A percentile compares a stretch with the other conserved stretches of the same genome.
phyloP scores from a whole-genome alignment of 768 basidiomycete species.

The Amanita phalloides region DNA sequence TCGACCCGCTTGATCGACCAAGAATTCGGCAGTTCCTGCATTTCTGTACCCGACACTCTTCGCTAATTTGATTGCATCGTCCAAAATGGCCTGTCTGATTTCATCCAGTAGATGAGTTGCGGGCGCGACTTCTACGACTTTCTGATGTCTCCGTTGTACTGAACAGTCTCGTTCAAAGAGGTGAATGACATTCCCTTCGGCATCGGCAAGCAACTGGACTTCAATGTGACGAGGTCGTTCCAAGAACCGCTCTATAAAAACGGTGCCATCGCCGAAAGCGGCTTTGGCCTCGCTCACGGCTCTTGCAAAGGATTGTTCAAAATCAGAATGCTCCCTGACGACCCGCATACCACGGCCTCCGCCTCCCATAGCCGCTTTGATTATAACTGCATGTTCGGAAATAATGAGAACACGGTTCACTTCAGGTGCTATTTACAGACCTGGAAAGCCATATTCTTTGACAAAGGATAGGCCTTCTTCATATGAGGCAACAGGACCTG shows the following conservation, averaged over 20 bases:
- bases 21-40: constrained; percentile 96
- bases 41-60: constrained; percentile 92
- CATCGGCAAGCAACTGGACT: constrained; percentile 91
- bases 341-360: constrained; percentile 99
- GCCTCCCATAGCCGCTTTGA: constrained; percentile 99
- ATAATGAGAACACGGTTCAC: neutral
- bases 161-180: constrained; percentile 99
- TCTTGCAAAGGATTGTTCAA: constrained; percentile 81
- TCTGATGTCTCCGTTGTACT: constrained; percentile 95
- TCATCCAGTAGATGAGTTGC: constrained; percentile 91
- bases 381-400: constrained; percentile 58
- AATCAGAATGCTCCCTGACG: constrained; percentile 87
- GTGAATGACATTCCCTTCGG: constrained; percentile 88
- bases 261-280: constrained; percentile 97
- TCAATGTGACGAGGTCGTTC: constrained; percentile 97
- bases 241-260: constrained; percentile 97
- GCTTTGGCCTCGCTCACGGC: constrained; percentile 93
- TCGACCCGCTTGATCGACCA: constrained; percentile 92
- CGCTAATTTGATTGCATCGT: constrained; percentile 90
- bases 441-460: constrained; percentile 92
- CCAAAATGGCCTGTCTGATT: constrained; percentile 76
- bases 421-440: constrained; percentile 22
- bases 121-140: constrained; percentile 97
- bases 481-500: constrained; percentile 81
- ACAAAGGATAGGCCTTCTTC: constrained; percentile 81